A percentile compares a stretch with the other conserved stretches of the same genome.
Conservation (phyloP, 75 land plant genomes). For the Adiantum capillusveneris region DNA sequence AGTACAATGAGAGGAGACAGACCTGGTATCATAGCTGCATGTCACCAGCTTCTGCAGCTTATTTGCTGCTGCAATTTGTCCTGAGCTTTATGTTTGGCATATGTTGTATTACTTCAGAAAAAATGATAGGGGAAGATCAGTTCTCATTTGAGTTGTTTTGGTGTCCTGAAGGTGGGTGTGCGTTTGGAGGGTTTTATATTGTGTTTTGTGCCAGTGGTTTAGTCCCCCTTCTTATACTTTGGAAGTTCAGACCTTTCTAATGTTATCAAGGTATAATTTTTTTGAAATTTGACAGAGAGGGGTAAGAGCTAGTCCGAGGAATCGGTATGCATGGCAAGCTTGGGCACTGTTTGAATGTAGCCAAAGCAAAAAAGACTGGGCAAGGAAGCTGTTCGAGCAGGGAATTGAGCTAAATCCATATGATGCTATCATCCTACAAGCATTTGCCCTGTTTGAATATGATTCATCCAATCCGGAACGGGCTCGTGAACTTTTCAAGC, state of each 20-base stretch:
- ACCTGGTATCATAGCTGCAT: no score
- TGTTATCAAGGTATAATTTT: not conserved
- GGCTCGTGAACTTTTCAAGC: constrained; percentile 73
- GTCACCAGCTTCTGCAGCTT: no score
- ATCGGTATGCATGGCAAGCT: constrained; percentile 91
- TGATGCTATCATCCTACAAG: constrained; percentile 89
- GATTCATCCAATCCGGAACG: constrained; percentile 52
- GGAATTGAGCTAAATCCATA: constrained; percentile 80
- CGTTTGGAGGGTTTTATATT: no score
- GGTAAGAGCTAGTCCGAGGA: constrained; percentile 85
- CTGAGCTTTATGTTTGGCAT: no score
- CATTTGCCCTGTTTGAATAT: constrained; percentile 86
- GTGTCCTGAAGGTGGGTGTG: no score
- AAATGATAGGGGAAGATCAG: no score
- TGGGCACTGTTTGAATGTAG: constrained; percentile 94
- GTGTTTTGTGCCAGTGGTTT: no score
- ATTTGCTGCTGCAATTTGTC: no score
- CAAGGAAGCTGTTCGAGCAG: constrained; percentile 69
- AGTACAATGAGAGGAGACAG: no score
- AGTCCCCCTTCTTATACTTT: no score
- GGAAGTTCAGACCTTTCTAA: not conserved
- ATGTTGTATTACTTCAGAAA: no score
- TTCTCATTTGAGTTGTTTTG: no score
- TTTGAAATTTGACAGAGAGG: constrained; percentile 48
- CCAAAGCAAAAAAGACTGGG: constrained; percentile 57